These are phyloP conservation scores for Phytophthora meadii DNA, from an alignment of 352 stramenopile species.

Conservation along the genomic window DNA sequence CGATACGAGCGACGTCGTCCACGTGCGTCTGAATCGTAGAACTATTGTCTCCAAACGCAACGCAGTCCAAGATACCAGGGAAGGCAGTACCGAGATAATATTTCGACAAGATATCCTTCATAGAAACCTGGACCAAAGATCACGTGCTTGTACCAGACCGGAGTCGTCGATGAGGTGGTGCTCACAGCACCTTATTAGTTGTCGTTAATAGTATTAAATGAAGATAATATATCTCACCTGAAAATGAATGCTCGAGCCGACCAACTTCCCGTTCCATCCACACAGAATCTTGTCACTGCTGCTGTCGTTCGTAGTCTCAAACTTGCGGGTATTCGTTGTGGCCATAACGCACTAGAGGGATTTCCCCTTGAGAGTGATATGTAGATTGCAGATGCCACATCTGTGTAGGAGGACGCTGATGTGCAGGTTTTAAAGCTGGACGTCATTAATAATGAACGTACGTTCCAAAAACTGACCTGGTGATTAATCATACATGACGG, in stretches of 20 bases:
- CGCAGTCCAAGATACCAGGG: constrained; percentile 44
- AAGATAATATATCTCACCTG: no score
- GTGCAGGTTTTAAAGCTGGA: no score
- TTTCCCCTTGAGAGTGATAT: constrained; percentile 62
- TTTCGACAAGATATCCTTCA: constrained; percentile 12
- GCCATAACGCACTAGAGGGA: constrained; percentile 77
- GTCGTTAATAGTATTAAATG: no score
- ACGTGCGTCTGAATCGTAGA: constrained; percentile 46
- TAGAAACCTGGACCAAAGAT: constrained; percentile 56
- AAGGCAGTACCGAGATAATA: constrained; percentile 45
- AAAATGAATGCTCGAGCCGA: no score
- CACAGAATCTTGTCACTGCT: constrained; percentile 8
- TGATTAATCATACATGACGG: constrained; percentile 56
- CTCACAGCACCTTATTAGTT: constrained; percentile 25
- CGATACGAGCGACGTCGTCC: constrained; percentile 38
- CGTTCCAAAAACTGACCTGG: not conserved
- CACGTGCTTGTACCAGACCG: constrained; percentile 54
- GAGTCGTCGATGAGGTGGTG: constrained; percentile 41
- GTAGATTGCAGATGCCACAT: no score
- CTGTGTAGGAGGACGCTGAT: no score
- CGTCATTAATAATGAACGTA: no score
- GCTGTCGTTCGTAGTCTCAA: constrained; percentile 18
- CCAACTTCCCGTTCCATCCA: constrained; percentile 53
- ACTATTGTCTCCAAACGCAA: constrained; percentile 42
- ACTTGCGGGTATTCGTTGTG: constrained; percentile 27